Evolutionary conservation across 306 rosid species (phyloP), one percentile per base, ranked within the genome.

Genomic region (Clitoria ternatea): DNA sequence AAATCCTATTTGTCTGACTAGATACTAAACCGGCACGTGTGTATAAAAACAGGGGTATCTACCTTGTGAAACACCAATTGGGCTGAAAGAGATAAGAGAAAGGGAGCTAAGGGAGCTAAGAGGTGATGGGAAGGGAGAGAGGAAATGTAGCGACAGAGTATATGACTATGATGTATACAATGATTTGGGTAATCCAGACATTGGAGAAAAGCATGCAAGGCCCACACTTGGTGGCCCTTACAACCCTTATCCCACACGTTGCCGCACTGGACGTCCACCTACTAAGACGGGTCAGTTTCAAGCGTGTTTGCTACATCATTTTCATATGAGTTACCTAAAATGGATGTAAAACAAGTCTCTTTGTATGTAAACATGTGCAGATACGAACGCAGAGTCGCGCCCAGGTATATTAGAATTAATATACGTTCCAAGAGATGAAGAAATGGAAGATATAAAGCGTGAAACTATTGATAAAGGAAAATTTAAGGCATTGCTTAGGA

Each of bases 401-500:
- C 37, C 56, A 0, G 54, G 59, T 22, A 73, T 55, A 43, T 71
- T 20, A 3, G 63, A 37, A 48, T 33, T 55, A 13, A 56, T 72
- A 56, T 81, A 78, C 2, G 86, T 85, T 60, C 89, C 86, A 0
- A 81, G 84, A 36, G 89, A 85, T 29, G 88, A 81, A 68, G 86
- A 84, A 67, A 69, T 68, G 35, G 80, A 57, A 30, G 76, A 79
- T 48, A 27, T 57, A n/a, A 85, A 85, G 69, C 11, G 0, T 33
- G 73, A 72, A 62, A 29, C 19, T 40, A 47, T 85, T 20, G 73
- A 81, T n/a, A n/a, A 66, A 19, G 84, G 86, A 23, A 81, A 81
- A 27, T 36, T 72, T 13, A 81, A 27, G 32, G 85, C 44, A 10
- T 13, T 27, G 3, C 56, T 76, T 2, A 7, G 78, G 35, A 80